phyloP scores from a whole-genome alignment of 495 filamentous ascomycete species.

The Lophium mytilinum region DNA sequence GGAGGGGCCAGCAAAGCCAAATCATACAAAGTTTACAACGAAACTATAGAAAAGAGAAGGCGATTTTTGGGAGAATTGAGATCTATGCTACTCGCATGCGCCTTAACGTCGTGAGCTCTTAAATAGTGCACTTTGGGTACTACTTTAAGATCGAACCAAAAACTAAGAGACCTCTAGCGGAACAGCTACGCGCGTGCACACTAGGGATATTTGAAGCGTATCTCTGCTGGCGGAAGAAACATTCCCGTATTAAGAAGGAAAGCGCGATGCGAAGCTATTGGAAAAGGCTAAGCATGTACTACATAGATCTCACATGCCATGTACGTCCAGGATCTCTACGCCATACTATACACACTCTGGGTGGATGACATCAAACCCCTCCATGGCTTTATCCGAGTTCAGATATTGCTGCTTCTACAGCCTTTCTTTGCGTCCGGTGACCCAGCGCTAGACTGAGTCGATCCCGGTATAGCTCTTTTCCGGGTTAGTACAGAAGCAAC shows the following conservation, averaged over 20 bases:
- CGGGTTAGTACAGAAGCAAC: too few species aligned
- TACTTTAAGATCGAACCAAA: background rate
- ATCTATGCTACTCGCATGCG: background rate
- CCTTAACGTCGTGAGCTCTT: background rate
- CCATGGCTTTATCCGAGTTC: constrained; percentile 4
- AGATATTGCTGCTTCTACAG: constrained; percentile 11
- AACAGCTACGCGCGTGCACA: background rate
- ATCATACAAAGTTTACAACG: background rate
- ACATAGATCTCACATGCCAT: constrained; percentile 8
- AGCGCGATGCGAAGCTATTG: constrained; percentile 1
- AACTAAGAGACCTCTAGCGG: background rate
- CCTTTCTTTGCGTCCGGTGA: too few species aligned
- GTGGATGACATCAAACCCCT: constrained; percentile 6
- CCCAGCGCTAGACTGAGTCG: too few species aligned
- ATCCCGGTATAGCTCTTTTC: too few species aligned
- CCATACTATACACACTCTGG: constrained; percentile 7
- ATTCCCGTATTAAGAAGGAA: constrained; percentile 8
- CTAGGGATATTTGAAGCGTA: constrained; percentile 5
- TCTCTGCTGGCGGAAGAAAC: constrained; percentile 3
- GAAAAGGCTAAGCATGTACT: constrained; percentile 4
- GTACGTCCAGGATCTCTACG: constrained; percentile 10
- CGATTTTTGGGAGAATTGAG: constrained; percentile 3
- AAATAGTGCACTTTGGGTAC: background rate
- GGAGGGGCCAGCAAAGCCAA: constrained; percentile 10
- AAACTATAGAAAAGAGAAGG: constrained; percentile 10